Conservation (phyloP, 139 green algal genomes). For the Haematococcus lacustris region DNA sequence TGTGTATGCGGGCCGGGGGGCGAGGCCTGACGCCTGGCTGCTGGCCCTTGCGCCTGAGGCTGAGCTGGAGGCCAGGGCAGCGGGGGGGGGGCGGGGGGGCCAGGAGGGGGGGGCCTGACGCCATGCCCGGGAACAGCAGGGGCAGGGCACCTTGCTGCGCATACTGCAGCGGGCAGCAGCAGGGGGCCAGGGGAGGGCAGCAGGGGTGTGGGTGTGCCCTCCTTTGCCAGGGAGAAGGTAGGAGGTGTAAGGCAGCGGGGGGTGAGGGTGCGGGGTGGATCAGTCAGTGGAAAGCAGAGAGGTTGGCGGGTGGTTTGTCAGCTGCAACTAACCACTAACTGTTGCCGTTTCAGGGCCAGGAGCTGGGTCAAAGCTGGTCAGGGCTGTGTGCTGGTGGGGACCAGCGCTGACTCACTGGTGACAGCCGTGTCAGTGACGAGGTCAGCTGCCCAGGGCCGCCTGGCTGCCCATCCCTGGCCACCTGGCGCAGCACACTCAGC, state of each 20-base stretch:
- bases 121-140: background rate
- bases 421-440: background rate
- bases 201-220: too few species aligned
- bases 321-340: background rate
- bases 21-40: background rate
- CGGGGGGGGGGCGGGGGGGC: background rate
- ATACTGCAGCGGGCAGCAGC: background rate
- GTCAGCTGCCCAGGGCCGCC: background rate
- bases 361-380: too few species aligned
- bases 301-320: background rate
- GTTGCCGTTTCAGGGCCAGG: background rate
- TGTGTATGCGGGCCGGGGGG: background rate
- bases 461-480: background rate
- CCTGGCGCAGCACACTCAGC: background rate
- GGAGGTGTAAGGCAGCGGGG: too few species aligned
- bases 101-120: background rate
- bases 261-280: too few species aligned
- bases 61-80: background rate
- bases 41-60: background rate
- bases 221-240: too few species aligned
- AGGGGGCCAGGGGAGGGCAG: background rate
- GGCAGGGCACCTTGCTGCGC: background rate
- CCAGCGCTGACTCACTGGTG: background rate
- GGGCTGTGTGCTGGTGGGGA: too few species aligned
- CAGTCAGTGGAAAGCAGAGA: too few species aligned